These are phyloP conservation scores for Blumeriella jaapii DNA, from an alignment of 2,329 filamentous ascomycete genomes.

Conservation along the genomic window DNA sequence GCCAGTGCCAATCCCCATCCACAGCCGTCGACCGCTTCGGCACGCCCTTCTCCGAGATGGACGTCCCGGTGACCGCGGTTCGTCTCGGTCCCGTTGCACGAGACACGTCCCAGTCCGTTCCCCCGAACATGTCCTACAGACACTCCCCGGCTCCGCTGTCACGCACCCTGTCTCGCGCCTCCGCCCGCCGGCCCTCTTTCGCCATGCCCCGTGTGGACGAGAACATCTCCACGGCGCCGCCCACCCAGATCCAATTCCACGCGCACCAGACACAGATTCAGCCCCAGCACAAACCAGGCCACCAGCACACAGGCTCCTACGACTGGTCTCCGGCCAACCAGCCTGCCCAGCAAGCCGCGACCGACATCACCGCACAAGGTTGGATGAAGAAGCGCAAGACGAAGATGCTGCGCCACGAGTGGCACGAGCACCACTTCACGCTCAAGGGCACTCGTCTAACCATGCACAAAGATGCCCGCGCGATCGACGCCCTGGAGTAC, in stretches of 20 bases:
- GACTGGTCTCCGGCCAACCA: conserved; percentile 17
- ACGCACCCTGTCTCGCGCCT: conserved; percentile 33
- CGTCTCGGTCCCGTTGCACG: conserved; percentile 62
- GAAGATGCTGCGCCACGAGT: conserved; percentile 80
- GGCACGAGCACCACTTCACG: conserved; percentile 85
- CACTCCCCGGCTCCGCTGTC: conserved; percentile 23
- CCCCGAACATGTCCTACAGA: conserved; percentile 82
- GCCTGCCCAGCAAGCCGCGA: conserved; percentile 23
- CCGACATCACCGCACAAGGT: conserved; percentile 61
- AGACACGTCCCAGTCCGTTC: conserved; percentile 79
- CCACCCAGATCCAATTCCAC: conserved; percentile 10
- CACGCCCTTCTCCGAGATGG: conserved; percentile 86
- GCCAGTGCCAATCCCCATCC: conserved; percentile 39
- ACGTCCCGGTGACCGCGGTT: conserved; percentile 69
- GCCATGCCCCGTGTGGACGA: conserved; percentile 61
- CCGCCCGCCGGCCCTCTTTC: conserved; percentile 54
- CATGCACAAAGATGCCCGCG: conserved; percentile 58
- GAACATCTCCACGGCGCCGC: conserved; percentile 33
- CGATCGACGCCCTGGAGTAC: conserved; percentile 51
- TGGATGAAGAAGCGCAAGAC: conserved; percentile 94
- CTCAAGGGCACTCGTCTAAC: conserved; percentile 64
- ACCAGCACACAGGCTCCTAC: conserved; percentile 13
- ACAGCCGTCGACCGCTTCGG: conserved; percentile 60
- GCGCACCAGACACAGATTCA: conserved; percentile 12
- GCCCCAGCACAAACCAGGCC: conserved; percentile 19